Conservation (phyloP, 2,329 filamentous ascomycete genomes). For the Sclerotinia sclerotiorum region DNA sequence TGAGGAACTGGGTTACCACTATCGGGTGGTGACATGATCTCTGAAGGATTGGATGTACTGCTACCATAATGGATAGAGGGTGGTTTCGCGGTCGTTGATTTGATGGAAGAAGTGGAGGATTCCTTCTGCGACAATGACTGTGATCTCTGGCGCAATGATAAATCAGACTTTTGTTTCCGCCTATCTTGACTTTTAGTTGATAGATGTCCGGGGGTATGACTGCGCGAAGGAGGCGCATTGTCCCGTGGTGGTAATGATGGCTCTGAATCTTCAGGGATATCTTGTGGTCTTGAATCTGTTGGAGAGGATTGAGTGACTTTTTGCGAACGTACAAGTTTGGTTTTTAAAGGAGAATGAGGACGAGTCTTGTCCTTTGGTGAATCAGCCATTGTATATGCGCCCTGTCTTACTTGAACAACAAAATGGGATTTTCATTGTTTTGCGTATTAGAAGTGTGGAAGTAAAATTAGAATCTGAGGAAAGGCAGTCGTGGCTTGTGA, state of each 20-base stretch:
- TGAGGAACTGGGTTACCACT: conserved; percentile 28
- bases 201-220: conserved; percentile 62
- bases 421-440: conserved; percentile 22
- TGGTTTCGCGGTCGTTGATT: conserved; percentile 29
- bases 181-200: conserved; percentile 53
- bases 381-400: conserved; percentile 41
- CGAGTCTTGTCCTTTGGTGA: conserved; percentile 38
- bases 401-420: conserved; percentile 29
- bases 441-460: conserved; percentile 7
- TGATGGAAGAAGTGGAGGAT: conserved; percentile 31
- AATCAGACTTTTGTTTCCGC: conserved; percentile 37
- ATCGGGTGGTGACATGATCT: conserved; percentile 31
- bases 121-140: conserved; percentile 40
- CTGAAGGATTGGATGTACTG: conserved; percentile 26
- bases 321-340: conserved; percentile 53
- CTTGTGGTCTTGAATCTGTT: conserved; percentile 40
- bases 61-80: conserved; percentile 28
- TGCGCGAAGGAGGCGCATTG: conserved; percentile 47
- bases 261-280: conserved; percentile 43
- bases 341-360: conserved; percentile 42
- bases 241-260: conserved; percentile 38
- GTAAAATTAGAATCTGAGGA: conserved; percentile 13
- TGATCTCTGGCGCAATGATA: conserved; percentile 40
- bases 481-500: conserved; percentile 19
- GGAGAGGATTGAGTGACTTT: conserved; percentile 49